Evolutionary conservation across 257 asterid genomes (phyloP), one percentile per base, ranked within the genome.

Genomic region (Gentiana macrophylla): DNA sequence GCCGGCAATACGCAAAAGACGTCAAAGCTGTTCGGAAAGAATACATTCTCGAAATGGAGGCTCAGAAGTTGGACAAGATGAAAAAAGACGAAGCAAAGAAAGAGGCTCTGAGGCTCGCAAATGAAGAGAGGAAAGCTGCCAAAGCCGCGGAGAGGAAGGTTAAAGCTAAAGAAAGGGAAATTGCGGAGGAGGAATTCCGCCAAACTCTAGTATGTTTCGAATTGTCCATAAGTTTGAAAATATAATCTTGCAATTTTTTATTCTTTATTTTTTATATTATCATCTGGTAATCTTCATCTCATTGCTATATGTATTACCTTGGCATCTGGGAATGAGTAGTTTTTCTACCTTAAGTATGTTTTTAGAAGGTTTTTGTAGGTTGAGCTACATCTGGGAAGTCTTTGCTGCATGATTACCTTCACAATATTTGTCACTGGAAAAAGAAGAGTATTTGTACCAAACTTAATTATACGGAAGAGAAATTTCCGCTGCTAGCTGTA

Each of bases 101-200:
- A 57, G 94, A 85, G 72, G 94, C 94, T 54, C 45, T 75, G 61
- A 70, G 86, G 69, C 74, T 89, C 32, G 94, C 95, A 3, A 89
- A 76, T 61, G 89, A 85, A 61, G 88, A 83, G 72, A 74, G 78
- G 65, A 81, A 53, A 64, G 82, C 75, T n/a, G 86, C 89, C 1
- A 85, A 89, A 53, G 94, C 72, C 8, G 91, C 88, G 10, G 83
- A 76, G 76, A 89, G 77, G 85, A 77, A 79, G 63, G 95, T 86
- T 0, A 86, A 83, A 60, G 95, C 91, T 1, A 76, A 70, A 48
- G 85, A 89, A 65, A 74, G 95, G 47, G 77, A 79, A 63, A 81
- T 80, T 0, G 80, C 86, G 5, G 77, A 79, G n/a, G 64, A 80
- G 55, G 86, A 83, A 68, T 83, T 83, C 68, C 83, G 94, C 11